Conservation (phyloP, 2,329 filamentous ascomycete genomes). For the Trichophyton mentagrophytes region DNA sequence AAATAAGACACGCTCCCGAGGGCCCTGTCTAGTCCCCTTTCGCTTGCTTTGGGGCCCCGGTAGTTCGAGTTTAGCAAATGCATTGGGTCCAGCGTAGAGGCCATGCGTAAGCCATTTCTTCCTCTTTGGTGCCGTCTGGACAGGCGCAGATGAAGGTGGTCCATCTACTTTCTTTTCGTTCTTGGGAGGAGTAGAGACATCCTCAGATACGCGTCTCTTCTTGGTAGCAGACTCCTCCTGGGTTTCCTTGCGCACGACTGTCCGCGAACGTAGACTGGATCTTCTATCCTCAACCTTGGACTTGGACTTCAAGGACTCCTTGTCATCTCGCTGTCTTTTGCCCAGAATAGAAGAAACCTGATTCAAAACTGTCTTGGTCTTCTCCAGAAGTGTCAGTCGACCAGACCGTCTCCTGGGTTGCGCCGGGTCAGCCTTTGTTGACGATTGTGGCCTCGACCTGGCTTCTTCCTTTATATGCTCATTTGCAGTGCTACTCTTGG, state of each 20-base stretch:
- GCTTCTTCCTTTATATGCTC: background rate
- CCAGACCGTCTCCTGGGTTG: constrained; percentile 27
- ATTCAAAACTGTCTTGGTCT: constrained; percentile 34
- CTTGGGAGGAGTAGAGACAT: constrained; percentile 15
- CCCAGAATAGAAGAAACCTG: constrained; percentile 42
- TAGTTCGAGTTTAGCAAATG: constrained; percentile 33
- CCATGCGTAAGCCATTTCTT: constrained; percentile 76
- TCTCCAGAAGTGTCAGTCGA: constrained; percentile 31
- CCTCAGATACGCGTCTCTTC: constrained; percentile 32
- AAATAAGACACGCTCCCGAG: constrained; percentile 36
- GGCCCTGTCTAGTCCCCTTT: constrained; percentile 20
- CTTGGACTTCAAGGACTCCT: constrained; percentile 42
- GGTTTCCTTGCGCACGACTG: constrained; percentile 12
- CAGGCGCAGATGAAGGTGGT: constrained; percentile 15
- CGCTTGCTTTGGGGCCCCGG: constrained; percentile 33
- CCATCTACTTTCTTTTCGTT: background rate
- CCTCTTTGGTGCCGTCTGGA: constrained; percentile 25
- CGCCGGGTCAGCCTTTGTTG: constrained; percentile 3
- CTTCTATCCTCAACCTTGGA: constrained; percentile 21
- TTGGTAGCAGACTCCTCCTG: constrained; percentile 27
- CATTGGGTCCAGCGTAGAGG: constrained; percentile 71
- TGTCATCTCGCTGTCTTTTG: constrained; percentile 47
- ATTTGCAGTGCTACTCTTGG: background rate
- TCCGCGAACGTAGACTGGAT: constrained; percentile 46
- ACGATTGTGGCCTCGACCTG: background rate